Base-by-base conservation (phyloP, 192 early-diverging fungal species). In the Ambispora gerdemannii region DNA sequence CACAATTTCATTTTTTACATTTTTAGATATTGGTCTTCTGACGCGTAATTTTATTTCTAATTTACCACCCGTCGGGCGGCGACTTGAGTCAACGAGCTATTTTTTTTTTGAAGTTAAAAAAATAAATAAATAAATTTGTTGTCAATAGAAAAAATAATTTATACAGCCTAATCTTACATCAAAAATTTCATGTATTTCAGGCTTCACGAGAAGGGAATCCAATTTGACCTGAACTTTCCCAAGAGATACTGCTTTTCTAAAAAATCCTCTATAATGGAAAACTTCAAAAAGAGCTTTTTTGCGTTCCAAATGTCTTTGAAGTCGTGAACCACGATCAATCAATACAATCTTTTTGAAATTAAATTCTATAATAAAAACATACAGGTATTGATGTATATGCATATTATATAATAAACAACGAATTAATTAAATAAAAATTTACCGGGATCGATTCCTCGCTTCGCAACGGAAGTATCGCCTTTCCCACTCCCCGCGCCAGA, bases 211-310 rank as follows among this genome's bases (percentile, higher is more conserved):
- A 19, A 95, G 67, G 2, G 71, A 47, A 28, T 85, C 80, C 50
- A 93, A 75, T 43, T 82, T 76, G 0, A 92, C 52, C 30, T 59
- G 60, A 0, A 80, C 85, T 34, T 84, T 84, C 8, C 91, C 93
- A 7, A 95, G 36, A 32, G 76, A 76, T 71, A 87, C 72, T 71
- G 76, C 76, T 62, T 79, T 75, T 60, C 76, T 75, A 34, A 87
- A 79, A 38, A 87, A 55, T n/a, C 89, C 86, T 24, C 79, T 81
- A 22, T 85, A 80, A 50, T 90, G 87, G 62, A 78, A 88, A 1
- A 92, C 84, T 67, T 90, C 89, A 72, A 94, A 86, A 0, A 81
- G 80, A 0, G 82, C 80, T 66, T 90, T 89, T 65, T 88, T 87
- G n/a, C 86, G 70, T 67, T 90, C 86, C 1, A 92, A 60, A 77